These are phyloP conservation scores for Centella asiatica DNA, from an alignment of 129 eudicot species.

Conservation along the genomic window DNA sequence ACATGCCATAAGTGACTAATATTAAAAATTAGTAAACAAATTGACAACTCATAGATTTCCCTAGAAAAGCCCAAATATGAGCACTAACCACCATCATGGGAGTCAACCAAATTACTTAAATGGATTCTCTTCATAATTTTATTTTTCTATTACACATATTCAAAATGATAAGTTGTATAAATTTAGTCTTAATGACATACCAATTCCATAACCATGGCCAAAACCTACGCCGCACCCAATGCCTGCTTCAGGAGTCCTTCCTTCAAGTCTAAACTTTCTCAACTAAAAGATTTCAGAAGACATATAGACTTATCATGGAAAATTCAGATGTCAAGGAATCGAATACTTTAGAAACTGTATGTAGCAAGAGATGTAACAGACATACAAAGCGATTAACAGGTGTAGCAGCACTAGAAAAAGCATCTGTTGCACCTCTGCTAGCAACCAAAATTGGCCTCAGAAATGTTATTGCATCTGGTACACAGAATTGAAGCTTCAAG, in stretches of 20 bases:
- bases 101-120: no score
- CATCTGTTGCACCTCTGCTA: slow-evolving; percentile 88
- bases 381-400: slow-evolving; percentile 76
- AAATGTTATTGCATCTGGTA: slow-evolving; percentile 75
- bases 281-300: slow-evolving; percentile 30
- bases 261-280: slow-evolving; percentile 70
- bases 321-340: neutral
- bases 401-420: slow-evolving; percentile 68
- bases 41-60: no score
- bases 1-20: no score
- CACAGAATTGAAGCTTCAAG: neutral
- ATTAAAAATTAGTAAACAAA: no score
- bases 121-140: no score
- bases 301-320: neutral
- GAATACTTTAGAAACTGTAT: neutral
- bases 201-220: slow-evolving; percentile 98
- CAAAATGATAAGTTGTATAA: no score
- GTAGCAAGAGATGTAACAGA: neutral
- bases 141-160: neutral
- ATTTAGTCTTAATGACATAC: slow-evolving; percentile 31
- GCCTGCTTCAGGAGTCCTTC: slow-evolving; percentile 80
- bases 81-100: no score
- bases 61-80: no score
- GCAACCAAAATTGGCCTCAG: slow-evolving; percentile 76
- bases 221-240: slow-evolving; percentile 97